A percentile compares a stretch with the other conserved stretches of the same genome.
Conservation (phyloP, 768 basidiomycete species). For the Scleroderma citrinum region DNA sequence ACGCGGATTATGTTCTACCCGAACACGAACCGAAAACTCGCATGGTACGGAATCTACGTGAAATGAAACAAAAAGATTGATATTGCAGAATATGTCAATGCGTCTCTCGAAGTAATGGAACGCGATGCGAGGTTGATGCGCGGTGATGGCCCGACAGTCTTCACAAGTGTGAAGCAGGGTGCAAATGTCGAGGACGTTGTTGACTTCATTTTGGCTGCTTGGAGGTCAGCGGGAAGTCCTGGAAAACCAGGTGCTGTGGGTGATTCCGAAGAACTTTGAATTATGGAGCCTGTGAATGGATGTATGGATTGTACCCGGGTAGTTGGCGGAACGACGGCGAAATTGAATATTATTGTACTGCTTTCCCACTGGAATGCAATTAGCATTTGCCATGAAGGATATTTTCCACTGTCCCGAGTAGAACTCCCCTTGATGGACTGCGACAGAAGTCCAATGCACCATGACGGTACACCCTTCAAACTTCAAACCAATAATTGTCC, state of each 20-base stretch:
- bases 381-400: too few species aligned
- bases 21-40: background rate
- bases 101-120: constrained; percentile 91
- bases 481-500: too few species aligned
- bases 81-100: constrained; percentile 86
- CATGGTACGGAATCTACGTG: background rate
- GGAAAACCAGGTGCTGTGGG: constrained; percentile 43
- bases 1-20: background rate
- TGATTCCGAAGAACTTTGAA: constrained; percentile 8
- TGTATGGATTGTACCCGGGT: too few species aligned
- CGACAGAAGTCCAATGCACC: too few species aligned
- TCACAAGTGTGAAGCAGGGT: constrained; percentile 74
- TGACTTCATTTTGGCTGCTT: constrained; percentile 80
- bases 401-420: too few species aligned
- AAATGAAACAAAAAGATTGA: constrained; percentile 58
- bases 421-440: too few species aligned
- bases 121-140: constrained; percentile 92
- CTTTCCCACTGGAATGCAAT: too few species aligned
- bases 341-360: background rate
- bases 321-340: background rate
- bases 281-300: too few species aligned
- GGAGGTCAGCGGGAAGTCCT: constrained; percentile 76
- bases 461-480: too few species aligned
- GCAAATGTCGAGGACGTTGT: constrained; percentile 80
- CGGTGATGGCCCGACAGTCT: constrained; percentile 89